Conservation (phyloP, 2,329 filamentous ascomycete genomes). For the Talaromyces sp. region DNA sequence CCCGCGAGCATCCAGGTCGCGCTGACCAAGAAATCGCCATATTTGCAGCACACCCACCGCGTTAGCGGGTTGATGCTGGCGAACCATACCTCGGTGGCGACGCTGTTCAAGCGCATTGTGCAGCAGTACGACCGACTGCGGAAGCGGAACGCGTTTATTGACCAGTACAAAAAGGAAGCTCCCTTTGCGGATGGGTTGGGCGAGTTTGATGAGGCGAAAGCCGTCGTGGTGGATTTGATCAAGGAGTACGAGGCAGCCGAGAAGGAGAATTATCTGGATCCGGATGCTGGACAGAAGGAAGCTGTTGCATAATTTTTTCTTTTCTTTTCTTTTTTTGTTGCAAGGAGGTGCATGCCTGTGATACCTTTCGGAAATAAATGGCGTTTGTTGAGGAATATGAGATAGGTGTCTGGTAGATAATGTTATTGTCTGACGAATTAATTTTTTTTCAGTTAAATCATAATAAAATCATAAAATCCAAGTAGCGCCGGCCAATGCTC, state of each 20-base stretch:
- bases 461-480: not conserved
- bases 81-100: constrained; percentile 95
- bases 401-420: not conserved
- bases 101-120: constrained; percentile 90
- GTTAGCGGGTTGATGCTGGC: constrained; percentile 96
- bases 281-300: constrained; percentile 49
- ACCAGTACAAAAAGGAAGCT: constrained; percentile 91
- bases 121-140: constrained; percentile 89
- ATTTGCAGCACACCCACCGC: constrained; percentile 87
- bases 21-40: constrained; percentile 91
- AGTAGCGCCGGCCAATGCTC: not conserved
- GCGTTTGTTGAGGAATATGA: not conserved
- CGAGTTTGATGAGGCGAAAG: constrained; percentile 91
- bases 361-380: not conserved
- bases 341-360: not conserved
- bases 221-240: constrained; percentile 87
- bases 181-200: constrained; percentile 86
- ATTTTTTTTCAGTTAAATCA: not conserved
- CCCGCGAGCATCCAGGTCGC: constrained; percentile 97
- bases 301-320: not conserved
- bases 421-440: not conserved
- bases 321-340: not conserved
- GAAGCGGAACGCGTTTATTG: constrained; percentile 94
- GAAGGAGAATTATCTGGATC: constrained; percentile 80
- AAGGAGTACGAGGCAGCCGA: constrained; percentile 95